These are phyloP conservation scores for Mallotus japonicus DNA, from an alignment of 441 rosid genomes.

Conservation along the genomic window DNA sequence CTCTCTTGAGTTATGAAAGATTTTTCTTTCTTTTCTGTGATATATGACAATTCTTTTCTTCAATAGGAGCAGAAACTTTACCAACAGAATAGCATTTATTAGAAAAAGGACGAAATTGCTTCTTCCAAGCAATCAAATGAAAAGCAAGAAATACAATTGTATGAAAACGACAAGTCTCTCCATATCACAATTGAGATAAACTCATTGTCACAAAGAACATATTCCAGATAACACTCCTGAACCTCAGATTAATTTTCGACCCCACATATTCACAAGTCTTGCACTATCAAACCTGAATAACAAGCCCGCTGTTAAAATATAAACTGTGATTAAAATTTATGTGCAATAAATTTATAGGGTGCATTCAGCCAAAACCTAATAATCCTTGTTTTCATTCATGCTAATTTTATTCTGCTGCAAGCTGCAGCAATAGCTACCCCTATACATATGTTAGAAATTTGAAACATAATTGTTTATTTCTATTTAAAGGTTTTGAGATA, in stretches of 20 bases:
- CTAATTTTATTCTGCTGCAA: neutral
- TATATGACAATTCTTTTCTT: too few relatives aligned
- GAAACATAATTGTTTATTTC: neutral
- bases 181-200: neutral
- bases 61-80: too few relatives aligned
- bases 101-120: neutral
- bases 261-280: neutral
- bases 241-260: neutral
- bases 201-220: neutral
- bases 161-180: neutral
- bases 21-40: too few relatives aligned
- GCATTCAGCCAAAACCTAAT: neutral
- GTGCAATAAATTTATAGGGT: neutral
- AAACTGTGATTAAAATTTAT: neutral
- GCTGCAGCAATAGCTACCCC: neutral
- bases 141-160: neutral
- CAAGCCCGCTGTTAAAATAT: neutral
- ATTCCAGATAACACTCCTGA: neutral
- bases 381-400: neutral
- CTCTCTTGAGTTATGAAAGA: too few relatives aligned
- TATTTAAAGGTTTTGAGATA: neutral
- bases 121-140: neutral
- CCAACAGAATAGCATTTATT: neutral
- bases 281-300: neutral
- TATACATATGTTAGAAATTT: neutral